Conservation (phyloP, 768 basidiomycete genomes). For the Suillus subluteus region DNA sequence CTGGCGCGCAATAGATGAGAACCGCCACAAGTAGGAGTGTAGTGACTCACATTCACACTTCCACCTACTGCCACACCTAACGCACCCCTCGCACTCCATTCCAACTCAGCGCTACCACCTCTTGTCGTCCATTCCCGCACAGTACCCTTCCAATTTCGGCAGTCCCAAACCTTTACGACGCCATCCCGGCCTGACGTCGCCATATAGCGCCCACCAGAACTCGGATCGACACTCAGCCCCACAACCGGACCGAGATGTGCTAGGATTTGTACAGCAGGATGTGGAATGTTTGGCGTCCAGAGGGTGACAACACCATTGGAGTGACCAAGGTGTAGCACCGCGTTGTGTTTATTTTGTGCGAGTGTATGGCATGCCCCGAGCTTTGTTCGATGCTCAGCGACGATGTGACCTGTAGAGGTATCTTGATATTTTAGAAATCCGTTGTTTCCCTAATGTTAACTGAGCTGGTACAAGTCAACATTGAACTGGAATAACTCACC, state of each 20-base stretch:
- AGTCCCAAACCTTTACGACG: conserved; percentile 60
- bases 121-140: conserved; percentile 80
- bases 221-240: conserved; percentile 84
- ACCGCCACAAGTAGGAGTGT: background rate
- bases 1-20: conserved; percentile 39
- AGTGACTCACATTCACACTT: conserved; percentile 73
- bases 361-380: conserved; percentile 84
- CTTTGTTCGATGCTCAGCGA: conserved; percentile 88
- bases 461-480: background rate
- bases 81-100: conserved; percentile 87
- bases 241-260: conserved; percentile 89
- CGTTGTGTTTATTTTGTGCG: conserved; percentile 91
- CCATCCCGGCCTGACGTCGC: conserved; percentile 89
- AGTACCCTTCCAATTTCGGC: conserved; percentile 29
- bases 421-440: conserved; percentile 97
- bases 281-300: conserved; percentile 94
- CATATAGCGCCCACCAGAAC: conserved; percentile 87
- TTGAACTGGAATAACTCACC: conserved; percentile 48
- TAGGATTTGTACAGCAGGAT: conserved; percentile 89
- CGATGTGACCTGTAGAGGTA: conserved; percentile 87
- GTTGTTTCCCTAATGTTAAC: conserved; percentile 65
- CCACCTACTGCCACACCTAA: conserved; percentile 84
- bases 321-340: conserved; percentile 93
- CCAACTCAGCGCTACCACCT: conserved; percentile 67
- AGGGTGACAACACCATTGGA: conserved; percentile 94